Conservation (phyloP, 192 early-diverging fungal genomes). For the Coemansia reversa region DNA sequence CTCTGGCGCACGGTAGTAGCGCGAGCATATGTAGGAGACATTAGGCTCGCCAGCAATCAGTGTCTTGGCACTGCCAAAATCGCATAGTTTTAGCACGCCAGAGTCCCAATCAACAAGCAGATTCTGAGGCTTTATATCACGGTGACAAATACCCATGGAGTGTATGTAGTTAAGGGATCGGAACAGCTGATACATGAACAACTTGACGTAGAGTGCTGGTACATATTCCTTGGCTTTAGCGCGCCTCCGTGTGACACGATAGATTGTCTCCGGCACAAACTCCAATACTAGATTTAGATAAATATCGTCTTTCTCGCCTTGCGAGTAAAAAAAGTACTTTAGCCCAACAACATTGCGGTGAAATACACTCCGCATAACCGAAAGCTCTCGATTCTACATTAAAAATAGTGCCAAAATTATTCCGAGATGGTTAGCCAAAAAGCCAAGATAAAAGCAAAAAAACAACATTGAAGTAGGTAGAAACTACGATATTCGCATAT, state of each 20-base stretch:
- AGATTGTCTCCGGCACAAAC: conserved; percentile 95
- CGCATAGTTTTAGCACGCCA: conserved; percentile 96
- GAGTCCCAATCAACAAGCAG: conserved; percentile 85
- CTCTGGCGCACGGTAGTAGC: conserved; percentile 97
- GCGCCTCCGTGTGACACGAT: conserved; percentile 87
- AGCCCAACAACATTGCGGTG: conserved; percentile 94
- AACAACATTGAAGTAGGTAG: not conserved
- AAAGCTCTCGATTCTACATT: conserved; percentile 54
- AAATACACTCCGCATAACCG: conserved; percentile 79
- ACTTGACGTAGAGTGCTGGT: conserved; percentile 92
- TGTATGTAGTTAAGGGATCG: conserved; percentile 96
- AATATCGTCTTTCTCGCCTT: conserved; percentile 91
- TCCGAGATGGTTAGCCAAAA: not conserved
- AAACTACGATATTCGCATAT: too few relatives aligned
- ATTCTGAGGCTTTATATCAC: conserved; percentile 99
- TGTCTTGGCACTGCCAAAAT: conserved; percentile 98
- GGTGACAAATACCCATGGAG: conserved; percentile 95
- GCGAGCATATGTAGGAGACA: conserved; percentile 97
- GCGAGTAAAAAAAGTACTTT: conserved; percentile 91
- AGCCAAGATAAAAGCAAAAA: conserved; percentile 24
- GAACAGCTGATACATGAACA: conserved; percentile 99
- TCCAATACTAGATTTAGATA: conserved; percentile 96
- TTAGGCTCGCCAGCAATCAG: conserved; percentile 94
- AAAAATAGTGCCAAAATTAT: not conserved
- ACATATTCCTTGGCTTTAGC: conserved; percentile 90